Percentiles rank a stretch among this genome's conserved stretches.
Evolutionary conservation across 1,284 basidiomycete species (phyloP).

Genomic region (Meira nashicola): DNA sequence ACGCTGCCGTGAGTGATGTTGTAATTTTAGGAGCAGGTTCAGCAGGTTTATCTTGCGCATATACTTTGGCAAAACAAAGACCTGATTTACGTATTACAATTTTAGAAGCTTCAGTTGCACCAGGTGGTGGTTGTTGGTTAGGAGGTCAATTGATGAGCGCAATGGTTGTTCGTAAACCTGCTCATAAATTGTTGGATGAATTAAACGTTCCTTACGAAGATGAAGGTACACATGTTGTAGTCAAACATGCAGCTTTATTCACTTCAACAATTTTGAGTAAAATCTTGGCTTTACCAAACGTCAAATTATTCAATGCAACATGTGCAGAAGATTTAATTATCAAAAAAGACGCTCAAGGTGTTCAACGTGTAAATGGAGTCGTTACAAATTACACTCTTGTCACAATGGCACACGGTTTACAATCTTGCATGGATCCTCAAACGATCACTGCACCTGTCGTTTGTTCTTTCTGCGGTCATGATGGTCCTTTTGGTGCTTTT

Average conservation of each 20-base stretch:
- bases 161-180: slow-evolving; percentile 78
- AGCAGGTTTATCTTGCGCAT: slow-evolving; percentile 73
- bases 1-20: slow-evolving; percentile 65
- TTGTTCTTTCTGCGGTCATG: slow-evolving; percentile 62
- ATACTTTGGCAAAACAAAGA: slow-evolving; percentile 62
- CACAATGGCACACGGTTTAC: slow-evolving; percentile 64
- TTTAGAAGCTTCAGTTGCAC: slow-evolving; percentile 74
- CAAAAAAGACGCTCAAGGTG: slow-evolving; percentile 39
- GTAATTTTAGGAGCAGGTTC: slow-evolving; percentile 76
- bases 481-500: slow-evolving; percentile 80
- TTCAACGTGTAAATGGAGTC: slow-evolving; percentile 71
- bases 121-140: slow-evolving; percentile 59
- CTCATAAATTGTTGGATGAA: slow-evolving; percentile 68
- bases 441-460: slow-evolving; percentile 69
- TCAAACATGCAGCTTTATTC: slow-evolving; percentile 44
- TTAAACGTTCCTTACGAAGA: slow-evolving; percentile 74
- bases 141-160: slow-evolving; percentile 78
- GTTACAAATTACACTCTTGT: slow-evolving; percentile 82
- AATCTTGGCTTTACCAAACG: slow-evolving; percentile 66
- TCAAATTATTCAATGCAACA: slow-evolving; percentile 57
- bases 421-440: slow-evolving; percentile 81
- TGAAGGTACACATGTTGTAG: slow-evolving; percentile 62
- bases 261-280: slow-evolving; percentile 73
- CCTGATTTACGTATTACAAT: slow-evolving; percentile 76
- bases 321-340: slow-evolving; percentile 51